Evolutionary conservation across 1,284 basidiomycete species (phyloP).

Genomic region (Athelia sp.): DNA sequence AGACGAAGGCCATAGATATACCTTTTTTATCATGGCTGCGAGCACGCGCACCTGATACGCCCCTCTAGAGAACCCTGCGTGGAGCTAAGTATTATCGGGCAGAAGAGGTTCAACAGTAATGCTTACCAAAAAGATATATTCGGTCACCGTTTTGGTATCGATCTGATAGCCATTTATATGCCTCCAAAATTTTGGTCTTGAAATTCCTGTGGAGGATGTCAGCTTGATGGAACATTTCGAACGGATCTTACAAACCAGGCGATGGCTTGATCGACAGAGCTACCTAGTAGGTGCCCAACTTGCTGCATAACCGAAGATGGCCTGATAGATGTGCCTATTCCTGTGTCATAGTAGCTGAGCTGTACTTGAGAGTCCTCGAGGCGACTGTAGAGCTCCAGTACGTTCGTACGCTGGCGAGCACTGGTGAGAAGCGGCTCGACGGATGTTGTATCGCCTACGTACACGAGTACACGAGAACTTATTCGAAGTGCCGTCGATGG

Average conservation of each 20-base stretch:
- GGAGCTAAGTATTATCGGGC: too few species aligned
- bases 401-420: constrained; percentile 16
- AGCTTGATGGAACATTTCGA: background rate
- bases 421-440: too few species aligned
- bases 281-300: constrained; percentile 12
- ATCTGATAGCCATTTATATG: constrained; percentile 35
- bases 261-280: constrained; percentile 22
- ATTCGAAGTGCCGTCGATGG: too few species aligned
- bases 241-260: constrained; percentile 19
- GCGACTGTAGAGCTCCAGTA: constrained; percentile 17
- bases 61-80: too few species aligned
- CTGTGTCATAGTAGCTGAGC: constrained; percentile 35
- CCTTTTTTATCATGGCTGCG: too few species aligned
- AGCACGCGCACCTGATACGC: too few species aligned
- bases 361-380: constrained; percentile 17
- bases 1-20: too few species aligned
- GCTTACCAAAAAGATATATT: constrained; percentile 33
- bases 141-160: constrained; percentile 27
- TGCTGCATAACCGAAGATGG: constrained; percentile 17
- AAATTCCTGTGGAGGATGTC: constrained; percentile 23
- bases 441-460: too few species aligned
- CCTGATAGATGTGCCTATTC: constrained; percentile 31
- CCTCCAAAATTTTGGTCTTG: constrained; percentile 25
- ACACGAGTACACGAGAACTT: too few species aligned
- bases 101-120: too few species aligned